phyloP scores from a whole-genome alignment of 1,284 basidiomycete genomes.

The Pascua guehoae region DNA sequence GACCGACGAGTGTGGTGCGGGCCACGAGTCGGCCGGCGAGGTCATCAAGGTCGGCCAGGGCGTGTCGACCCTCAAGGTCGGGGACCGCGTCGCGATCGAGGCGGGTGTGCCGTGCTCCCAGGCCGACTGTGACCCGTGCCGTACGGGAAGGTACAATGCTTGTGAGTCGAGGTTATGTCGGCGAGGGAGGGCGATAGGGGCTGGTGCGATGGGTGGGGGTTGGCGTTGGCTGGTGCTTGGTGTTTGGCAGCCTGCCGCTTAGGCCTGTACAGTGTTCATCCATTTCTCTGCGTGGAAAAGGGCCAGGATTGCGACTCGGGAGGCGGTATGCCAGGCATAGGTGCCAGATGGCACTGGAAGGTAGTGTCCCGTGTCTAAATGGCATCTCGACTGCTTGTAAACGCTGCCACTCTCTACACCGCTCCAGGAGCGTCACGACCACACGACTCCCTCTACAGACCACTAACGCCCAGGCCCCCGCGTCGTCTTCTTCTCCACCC shows the following conservation, averaged over 20 bases:
- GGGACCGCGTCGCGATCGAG: conserved; percentile 55
- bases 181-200: no score
- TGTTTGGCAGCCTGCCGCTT: no score
- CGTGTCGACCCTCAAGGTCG: conserved; percentile 46
- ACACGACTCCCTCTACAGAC: neutral
- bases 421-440: neutral
- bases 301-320: no score
- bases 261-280: no score
- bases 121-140: conserved; percentile 53
- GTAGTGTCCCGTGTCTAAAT: no score
- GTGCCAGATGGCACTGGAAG: no score
- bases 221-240: no score
- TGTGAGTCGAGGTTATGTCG: conserved; percentile 39
- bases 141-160: conserved; percentile 55
- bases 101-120: conserved; percentile 55
- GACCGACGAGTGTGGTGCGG: conserved; percentile 48
- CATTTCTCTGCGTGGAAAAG: no score
- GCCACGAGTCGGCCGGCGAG: conserved; percentile 52
- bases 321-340: no score
- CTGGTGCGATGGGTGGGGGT: no score
- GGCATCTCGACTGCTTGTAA: no score
- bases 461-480: conserved; percentile 38
- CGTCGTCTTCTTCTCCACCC: conserved; percentile 54
- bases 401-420: neutral
- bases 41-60: conserved; percentile 51